Evolutionary conservation across 345 rosid species (phyloP), one percentile per base, ranked within the genome.

Genomic region (Euclidium syriacum): DNA sequence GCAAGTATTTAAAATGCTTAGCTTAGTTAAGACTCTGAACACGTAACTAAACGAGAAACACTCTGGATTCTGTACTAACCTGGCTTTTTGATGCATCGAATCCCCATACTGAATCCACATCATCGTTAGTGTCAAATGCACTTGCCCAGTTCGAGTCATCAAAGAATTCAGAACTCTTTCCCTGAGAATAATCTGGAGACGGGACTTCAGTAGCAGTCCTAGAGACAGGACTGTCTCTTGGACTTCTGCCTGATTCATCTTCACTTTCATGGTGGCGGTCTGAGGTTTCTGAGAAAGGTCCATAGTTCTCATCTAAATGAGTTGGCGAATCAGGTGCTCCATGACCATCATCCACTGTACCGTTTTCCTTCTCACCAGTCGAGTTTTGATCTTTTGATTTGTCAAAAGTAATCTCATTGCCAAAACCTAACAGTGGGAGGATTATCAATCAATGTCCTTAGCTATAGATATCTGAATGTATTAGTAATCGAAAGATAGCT

Each of bases 101-200:
- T 14, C 97, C 97, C 99, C 99, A 94, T 22, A 90, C 85, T 5
- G 95, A 87, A 75, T 90, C 99, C 26, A 77, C 76, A 74, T 94
- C 99, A 78, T 94, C 97, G 49, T 80, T 79, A 68, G 84, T 75
- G 79, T 87, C 99, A 58, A 94, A 90, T 35, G 91, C 92, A 62
- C 97, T 96, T 41, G 75, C 71, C 99, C 97, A 94, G 22, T 76
- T 80, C 29, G 96, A 85, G 41, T 87, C 99, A 72, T 94, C 99
- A 64, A 85, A 92, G 68, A 82, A 82, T 75, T 83, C 89, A 59
- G 83, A 64, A 67, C 71, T 77, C 79, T 80, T 88, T 19, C 69
- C 82, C 35, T 81, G 88, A 36, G 88, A 87, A 74, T 78, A 83
- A 22, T 57, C 83, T 30, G 78, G 81, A 46, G 98, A 83, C 35